Evolutionary conservation across 2,329 filamentous ascomycete genomes (phyloP).

Genomic region (Didymella segeticola): DNA sequence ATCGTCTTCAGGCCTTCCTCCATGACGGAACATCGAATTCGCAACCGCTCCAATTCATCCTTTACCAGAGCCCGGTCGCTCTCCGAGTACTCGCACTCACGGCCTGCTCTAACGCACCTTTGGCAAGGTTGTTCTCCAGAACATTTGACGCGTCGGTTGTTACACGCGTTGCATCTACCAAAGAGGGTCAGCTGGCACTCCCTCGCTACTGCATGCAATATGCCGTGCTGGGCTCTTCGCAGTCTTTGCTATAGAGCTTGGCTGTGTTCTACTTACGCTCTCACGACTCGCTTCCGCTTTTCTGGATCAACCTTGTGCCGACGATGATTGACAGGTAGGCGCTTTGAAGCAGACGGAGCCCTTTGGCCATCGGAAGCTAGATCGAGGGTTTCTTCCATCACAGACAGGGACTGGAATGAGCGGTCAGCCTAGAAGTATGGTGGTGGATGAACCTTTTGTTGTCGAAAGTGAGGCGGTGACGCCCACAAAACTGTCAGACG

Average conservation of each 20-base stretch:
- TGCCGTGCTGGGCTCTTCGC: not conserved
- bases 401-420: not conserved
- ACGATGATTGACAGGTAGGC: slow-evolving; percentile 25
- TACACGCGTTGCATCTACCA: slow-evolving; percentile 37
- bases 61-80: slow-evolving; percentile 26
- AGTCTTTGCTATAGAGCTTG: not conserved
- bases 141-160: slow-evolving; percentile 35
- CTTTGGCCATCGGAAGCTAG: slow-evolving; percentile 1
- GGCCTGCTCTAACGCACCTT: slow-evolving; percentile 25
- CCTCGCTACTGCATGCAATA: not conserved
- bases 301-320: slow-evolving; percentile 23
- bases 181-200: not conserved
- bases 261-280: slow-evolving; percentile 15
- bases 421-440: not conserved
- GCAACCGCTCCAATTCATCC: slow-evolving; percentile 32
- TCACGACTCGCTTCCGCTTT: slow-evolving; percentile 20
- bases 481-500: slow-evolving; percentile 6
- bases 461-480: slow-evolving; percentile 10
- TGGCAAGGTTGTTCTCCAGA: slow-evolving; percentile 37
- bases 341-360: slow-evolving; percentile 7
- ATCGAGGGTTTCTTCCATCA: not conserved
- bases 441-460: slow-evolving; percentile 1
- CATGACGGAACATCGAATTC: slow-evolving; percentile 28
- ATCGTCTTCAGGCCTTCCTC: slow-evolving; percentile 25
- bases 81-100: slow-evolving; percentile 35